Evolutionary conservation across 2,329 filamentous ascomycete genomes (phyloP), one percentile per base, ranked within the genome.

Genomic region (Xylariaceae sp.): DNA sequence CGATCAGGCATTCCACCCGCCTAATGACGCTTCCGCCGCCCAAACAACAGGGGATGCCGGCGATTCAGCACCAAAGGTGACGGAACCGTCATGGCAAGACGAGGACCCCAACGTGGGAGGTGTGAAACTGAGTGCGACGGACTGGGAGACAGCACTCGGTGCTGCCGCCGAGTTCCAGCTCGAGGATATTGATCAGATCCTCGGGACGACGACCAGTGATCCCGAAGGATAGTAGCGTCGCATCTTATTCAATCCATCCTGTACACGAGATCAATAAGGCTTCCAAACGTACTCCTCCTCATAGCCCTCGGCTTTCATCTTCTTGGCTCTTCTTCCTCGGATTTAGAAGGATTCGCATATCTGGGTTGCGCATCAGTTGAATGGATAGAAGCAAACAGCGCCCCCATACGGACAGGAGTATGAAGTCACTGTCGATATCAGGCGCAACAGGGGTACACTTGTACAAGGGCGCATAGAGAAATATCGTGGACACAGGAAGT

Each of bases 121-220:
- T 17, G 35, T 35, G 42, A 54, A 68, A 61, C 42, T 50, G 57
- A 45, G 56, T 51, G 17, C 57, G 9, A 55, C 62, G 23, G 67
- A 66, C 34, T 69, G 67, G 67, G 67, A 69, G 56, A 59, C 62
- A 44, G 62, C 63, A 18, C 56, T 67, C 7, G 61, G 60, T 9
- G 55, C 50, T n/a, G 60, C 53, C 4, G 45, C 51, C 2, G 67
- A 67, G 1, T 69, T 67, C 52, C 59, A 63, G 34, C 58, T 66
- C 52, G 65, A 66, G 9, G 63, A 68, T 15, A 66, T 70, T 47
- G 67, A 69, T 49, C 55, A 58, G 11, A 60, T 70, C 5, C 57
- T 69, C 7, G 67, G 63, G 17, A 69, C 67, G 47, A 65, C 67
- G 8, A 62, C 63, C 6, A 62, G 66, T 45, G 68, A 64, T 45